Evolutionary conservation across 495 filamentous ascomycete species (phyloP), one percentile per base, ranked within the genome.

Genomic region (Emericellopsis terricola): DNA sequence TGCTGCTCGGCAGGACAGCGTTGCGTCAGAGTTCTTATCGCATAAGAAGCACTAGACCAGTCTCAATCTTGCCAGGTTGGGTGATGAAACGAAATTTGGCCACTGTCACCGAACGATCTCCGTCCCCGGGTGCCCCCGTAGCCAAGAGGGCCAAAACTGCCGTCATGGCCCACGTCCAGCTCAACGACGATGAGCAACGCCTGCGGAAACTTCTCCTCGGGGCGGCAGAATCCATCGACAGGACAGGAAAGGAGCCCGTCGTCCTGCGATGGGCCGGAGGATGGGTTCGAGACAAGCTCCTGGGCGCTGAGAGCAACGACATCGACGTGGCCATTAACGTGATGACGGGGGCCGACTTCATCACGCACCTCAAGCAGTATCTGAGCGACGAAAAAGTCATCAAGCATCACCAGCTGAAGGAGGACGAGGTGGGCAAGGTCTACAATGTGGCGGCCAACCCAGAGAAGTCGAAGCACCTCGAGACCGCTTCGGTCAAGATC

Each of bases 211-310:
- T 93, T 11, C 65, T 93, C 11, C 61, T 89, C 7, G 78, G 83
- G 52, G 74, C 80, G 21, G 81, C 79, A 24, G 46, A 64, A 16
- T 74, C 73, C 53, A 76, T 83, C 40, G 65, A 75, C 38, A 47
- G 68, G 45, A 47, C 27, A 36, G 45, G 11, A 21, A 31, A 15
- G 31, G 63, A 66, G 32, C 62, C 65, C n/a, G 47, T 72, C 1
- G 59, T 74, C 3, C 62, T 99, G 13, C 79, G 89, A 9, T 94
- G 87, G 56, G 86, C 91, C 9, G 89, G 89, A 27, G 89, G 89
- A n/a, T 99, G 89, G 89, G 91, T 99, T 18, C 75, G 89, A 26
- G 89, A 99, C 62, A 96, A 94, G 62, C 67, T 99, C 7, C 65
- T 99, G 1, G 80, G 77, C 7, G 57, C 76, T 17, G 60, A 56